Conservation (phyloP, 331 rosid genomes). For the Malus hybrid region DNA sequence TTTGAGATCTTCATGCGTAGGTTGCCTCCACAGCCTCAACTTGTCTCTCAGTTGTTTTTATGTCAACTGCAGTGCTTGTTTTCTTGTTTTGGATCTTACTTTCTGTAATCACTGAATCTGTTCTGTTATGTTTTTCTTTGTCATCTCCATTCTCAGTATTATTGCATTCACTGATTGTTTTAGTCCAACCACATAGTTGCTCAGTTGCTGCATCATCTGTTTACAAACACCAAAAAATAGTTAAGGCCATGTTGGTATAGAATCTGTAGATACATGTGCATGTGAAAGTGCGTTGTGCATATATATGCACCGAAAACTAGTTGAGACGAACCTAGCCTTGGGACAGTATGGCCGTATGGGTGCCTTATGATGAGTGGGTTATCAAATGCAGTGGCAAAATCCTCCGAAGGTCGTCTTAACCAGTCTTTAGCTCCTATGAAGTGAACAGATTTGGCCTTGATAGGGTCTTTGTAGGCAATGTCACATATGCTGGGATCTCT, state of each 20-base stretch:
- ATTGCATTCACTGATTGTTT: slow-evolving; percentile 8
- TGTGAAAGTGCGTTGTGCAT: background rate
- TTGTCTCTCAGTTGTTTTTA: slow-evolving; percentile 3
- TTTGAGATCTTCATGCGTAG: slow-evolving; percentile 6
- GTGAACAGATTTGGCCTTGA: slow-evolving; percentile 17
- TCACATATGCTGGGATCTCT: no score
- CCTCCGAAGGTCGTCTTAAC: slow-evolving; percentile 70
- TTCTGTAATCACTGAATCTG: slow-evolving; percentile 15
- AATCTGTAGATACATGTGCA: no score
- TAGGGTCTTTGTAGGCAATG: no score
- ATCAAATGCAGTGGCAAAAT: slow-evolving; percentile 62
- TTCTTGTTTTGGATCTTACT: slow-evolving; percentile 11
- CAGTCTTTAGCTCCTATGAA: slow-evolving; percentile 83
- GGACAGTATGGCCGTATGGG: slow-evolving; percentile 90
- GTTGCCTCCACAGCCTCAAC: slow-evolving; percentile 16
- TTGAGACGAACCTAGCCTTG: slow-evolving; percentile 53
- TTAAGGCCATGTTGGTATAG: no score
- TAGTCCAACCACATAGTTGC: slow-evolving; percentile 39
- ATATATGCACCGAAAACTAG: background rate
- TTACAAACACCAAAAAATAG: background rate
- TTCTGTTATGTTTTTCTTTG: slow-evolving; percentile 1
- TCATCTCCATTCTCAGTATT: slow-evolving; percentile 18
- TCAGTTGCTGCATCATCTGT: slow-evolving; percentile 53
- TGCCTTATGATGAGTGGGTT: slow-evolving; percentile 66
- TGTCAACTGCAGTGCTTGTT: slow-evolving; percentile 6